Percentiles rank a stretch among this genome's conserved stretches.
Evolutionary conservation across 2,329 filamentous ascomycete species (phyloP).

Genomic region (Colletotrichum eremochloae): DNA sequence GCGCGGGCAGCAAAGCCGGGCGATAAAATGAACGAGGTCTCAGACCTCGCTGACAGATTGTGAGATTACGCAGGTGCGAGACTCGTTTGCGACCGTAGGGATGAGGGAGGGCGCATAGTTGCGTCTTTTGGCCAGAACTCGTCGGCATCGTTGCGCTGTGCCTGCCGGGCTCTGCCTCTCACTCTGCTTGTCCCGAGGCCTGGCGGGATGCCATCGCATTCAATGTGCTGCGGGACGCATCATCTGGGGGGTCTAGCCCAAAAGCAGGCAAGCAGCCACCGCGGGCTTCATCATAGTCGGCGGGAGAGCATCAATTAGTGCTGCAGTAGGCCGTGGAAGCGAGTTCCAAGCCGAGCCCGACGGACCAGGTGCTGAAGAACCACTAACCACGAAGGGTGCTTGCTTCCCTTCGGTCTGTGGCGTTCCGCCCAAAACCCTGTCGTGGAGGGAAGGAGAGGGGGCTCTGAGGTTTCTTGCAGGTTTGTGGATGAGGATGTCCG

Average conservation of each 20-base stretch:
- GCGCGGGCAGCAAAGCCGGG: constrained; percentile 7
- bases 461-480: background rate
- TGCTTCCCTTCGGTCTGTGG: constrained; percentile 20
- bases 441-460: background rate
- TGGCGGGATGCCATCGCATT: background rate
- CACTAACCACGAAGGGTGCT: constrained; percentile 12
- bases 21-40: constrained; percentile 32
- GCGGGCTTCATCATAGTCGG: constrained; percentile 9
- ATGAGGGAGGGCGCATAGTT: background rate
- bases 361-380: constrained; percentile 33
- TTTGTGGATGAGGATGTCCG: background rate
- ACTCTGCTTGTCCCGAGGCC: background rate
- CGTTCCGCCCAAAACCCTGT: constrained; percentile 10
- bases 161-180: background rate
- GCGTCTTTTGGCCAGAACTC: background rate
- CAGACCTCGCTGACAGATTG: constrained; percentile 34
- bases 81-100: constrained; percentile 1
- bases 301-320: constrained; percentile 22
- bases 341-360: constrained; percentile 1
- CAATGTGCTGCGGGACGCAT: background rate
- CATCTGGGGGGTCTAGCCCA: background rate
- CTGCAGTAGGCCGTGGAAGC: constrained; percentile 3
- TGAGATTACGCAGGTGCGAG: constrained; percentile 32
- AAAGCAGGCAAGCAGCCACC: constrained; percentile 2
- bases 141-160: background rate